phyloP scores from a whole-genome alignment of 768 basidiomycete species.

The Asterophora parasitica region DNA sequence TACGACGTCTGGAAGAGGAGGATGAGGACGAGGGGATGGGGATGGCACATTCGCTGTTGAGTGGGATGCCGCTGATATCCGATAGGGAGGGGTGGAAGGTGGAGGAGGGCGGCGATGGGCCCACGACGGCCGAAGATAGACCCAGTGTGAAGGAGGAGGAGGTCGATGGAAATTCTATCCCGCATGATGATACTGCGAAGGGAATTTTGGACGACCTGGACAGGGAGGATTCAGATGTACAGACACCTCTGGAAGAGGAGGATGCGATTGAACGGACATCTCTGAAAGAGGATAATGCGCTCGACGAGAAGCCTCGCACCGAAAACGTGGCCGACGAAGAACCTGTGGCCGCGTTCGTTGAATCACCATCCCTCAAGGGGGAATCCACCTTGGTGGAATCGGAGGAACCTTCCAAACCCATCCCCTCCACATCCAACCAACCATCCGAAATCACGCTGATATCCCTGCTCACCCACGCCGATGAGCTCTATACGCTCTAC shows the following conservation, averaged over 20 bases:
- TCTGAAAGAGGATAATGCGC: not conserved
- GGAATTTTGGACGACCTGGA: too few species aligned
- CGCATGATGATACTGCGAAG: too few species aligned
- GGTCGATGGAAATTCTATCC: too few species aligned
- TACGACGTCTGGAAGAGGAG: slow-evolving; percentile 54
- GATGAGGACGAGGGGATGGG: slow-evolving; percentile 57
- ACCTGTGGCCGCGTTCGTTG: not conserved
- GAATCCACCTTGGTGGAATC: not conserved
- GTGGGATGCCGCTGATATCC: slow-evolving; percentile 53
- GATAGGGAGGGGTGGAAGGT: slow-evolving; percentile 19
- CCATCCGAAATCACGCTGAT: slow-evolving; percentile 26
- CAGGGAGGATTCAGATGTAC: too few species aligned
- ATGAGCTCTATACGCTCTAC: slow-evolving; percentile 50
- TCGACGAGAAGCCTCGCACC: not conserved
- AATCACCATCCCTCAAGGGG: not conserved
- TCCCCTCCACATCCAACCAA: not conserved
- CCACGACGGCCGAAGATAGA: too few species aligned
- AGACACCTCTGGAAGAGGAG: not conserved
- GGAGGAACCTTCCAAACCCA: not conserved
- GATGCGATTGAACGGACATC: not conserved
- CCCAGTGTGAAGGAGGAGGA: not conserved
- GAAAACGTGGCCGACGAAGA: not conserved
- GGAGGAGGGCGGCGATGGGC: not conserved
- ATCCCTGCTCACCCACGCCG: slow-evolving; percentile 54
- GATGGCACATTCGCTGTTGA: slow-evolving; percentile 75